Evolutionary conservation across 2,329 filamentous ascomycete species (phyloP).

Genomic region (Stagonosporopsis tanaceti): DNA sequence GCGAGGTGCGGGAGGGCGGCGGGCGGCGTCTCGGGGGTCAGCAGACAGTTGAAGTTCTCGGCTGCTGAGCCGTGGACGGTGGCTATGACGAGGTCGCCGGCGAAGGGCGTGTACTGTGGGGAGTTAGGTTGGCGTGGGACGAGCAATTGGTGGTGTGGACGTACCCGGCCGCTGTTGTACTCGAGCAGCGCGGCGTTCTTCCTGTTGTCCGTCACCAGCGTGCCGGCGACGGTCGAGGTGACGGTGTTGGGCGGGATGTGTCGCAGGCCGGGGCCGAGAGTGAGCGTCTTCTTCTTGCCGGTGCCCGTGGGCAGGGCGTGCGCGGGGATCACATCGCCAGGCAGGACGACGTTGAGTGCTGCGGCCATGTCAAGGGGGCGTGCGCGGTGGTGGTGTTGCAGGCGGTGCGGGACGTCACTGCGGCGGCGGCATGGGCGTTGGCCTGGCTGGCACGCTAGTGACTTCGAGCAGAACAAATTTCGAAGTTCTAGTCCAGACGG

Average conservation of each 20-base stretch:
- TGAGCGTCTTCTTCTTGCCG: slow-evolving; percentile 72
- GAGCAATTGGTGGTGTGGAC: slow-evolving; percentile 30
- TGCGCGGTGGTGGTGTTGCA: background rate
- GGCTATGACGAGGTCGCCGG: slow-evolving; percentile 88
- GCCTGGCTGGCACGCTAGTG: slow-evolving; percentile 1
- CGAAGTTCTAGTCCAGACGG: background rate
- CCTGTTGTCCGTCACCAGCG: slow-evolving; percentile 70
- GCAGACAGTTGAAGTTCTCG: slow-evolving; percentile 81
- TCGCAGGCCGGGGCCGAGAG: slow-evolving; percentile 83
- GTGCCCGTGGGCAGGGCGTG: slow-evolving; percentile 70
- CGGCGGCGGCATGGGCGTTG: background rate
- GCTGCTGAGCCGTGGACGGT: slow-evolving; percentile 77
- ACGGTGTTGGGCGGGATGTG: slow-evolving; percentile 81
- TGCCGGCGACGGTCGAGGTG: slow-evolving; percentile 71
- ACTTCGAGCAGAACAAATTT: slow-evolving; percentile 7
- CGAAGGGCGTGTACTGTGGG: slow-evolving; percentile 76
- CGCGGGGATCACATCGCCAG: slow-evolving; percentile 77
- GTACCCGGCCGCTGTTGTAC: slow-evolving; percentile 72
- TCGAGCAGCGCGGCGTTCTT: slow-evolving; percentile 85
- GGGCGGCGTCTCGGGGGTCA: slow-evolving; percentile 69
- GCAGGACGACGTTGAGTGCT: slow-evolving; percentile 72
- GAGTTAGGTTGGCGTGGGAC: background rate
- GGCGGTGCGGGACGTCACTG: slow-evolving; percentile 6
- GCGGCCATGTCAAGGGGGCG: slow-evolving; percentile 59
- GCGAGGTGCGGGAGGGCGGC: slow-evolving; percentile 84